Percentiles rank a stretch among this genome's conserved stretches.
Evolutionary conservation across 78 protist species (phyloP).

Genomic region (Dictyostelium intermedium): DNA sequence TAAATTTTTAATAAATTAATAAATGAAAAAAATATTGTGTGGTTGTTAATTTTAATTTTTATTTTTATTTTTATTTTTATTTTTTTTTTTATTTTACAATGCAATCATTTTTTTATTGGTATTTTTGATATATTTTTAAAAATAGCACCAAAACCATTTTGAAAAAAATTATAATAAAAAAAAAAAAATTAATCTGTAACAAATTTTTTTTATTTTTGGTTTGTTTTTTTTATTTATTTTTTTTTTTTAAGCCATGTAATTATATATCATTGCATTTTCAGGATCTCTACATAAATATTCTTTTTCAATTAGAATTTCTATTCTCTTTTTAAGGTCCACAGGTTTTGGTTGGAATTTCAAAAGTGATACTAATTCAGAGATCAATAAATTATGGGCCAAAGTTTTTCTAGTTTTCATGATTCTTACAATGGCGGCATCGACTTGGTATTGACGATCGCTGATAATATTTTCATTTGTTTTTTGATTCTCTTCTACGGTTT

Average conservation of each 20-base stretch:
- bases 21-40: neutral
- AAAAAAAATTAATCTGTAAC: too few relatives aligned
- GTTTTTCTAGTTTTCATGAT: slow-evolving; percentile 96
- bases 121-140: too few relatives aligned
- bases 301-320: slow-evolving; percentile 96
- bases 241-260: slow-evolving; percentile 89
- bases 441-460: slow-evolving; percentile 86
- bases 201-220: neutral
- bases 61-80: neutral
- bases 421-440: slow-evolving; percentile 97
- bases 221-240: neutral
- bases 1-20: neutral
- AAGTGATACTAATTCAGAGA: slow-evolving; percentile 86
- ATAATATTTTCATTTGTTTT: slow-evolving; percentile 88
- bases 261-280: slow-evolving; percentile 84
- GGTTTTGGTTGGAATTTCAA: slow-evolving; percentile 92
- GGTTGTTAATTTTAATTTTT: neutral
- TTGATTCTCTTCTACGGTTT: slow-evolving; percentile 91
- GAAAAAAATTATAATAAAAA: too few relatives aligned
- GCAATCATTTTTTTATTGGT: too few relatives aligned
- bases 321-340: slow-evolving; percentile 93
- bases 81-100: neutral
- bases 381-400: slow-evolving; percentile 87
- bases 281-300: slow-evolving; percentile 95
- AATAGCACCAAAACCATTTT: too few relatives aligned